Conservation (phyloP, 1,284 basidiomycete genomes). For the Malassezia psittaci region DNA sequence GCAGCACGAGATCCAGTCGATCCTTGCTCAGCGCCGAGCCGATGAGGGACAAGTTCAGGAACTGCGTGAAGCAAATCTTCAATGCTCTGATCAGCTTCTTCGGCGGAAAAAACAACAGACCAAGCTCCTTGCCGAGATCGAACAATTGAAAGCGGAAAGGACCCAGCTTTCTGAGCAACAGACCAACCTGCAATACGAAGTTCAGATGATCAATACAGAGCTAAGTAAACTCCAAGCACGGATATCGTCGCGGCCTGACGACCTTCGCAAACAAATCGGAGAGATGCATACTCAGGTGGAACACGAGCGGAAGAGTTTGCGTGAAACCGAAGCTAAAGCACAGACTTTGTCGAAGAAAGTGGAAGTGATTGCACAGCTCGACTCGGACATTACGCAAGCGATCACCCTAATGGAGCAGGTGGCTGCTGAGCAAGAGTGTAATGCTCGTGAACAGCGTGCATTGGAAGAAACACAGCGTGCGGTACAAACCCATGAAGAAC, state of each 20-base stretch:
- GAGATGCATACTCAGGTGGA: conserved; percentile 54
- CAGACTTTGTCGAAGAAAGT: conserved; percentile 27
- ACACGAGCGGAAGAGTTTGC: conserved; percentile 60
- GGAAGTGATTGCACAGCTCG: conserved; percentile 23
- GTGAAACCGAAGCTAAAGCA: conserved; percentile 65
- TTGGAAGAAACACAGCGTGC: conserved; percentile 18
- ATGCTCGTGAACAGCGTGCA: conserved; percentile 6
- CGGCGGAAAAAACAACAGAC: conserved; percentile 25
- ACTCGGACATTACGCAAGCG: conserved; percentile 19
- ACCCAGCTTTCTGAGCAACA: conserved; percentile 25
- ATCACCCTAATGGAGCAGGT: conserved; percentile 33
- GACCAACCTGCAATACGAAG: conserved; percentile 30
- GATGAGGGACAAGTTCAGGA: conserved; percentile 59
- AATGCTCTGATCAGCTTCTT: conserved; percentile 64
- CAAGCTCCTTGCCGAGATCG: conserved; percentile 26
- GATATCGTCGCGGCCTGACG: conserved; percentile 27
- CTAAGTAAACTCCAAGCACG: conserved; percentile 35
- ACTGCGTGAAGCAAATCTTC: conserved; percentile 64
- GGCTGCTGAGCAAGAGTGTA: conserved; percentile 24
- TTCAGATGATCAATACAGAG: conserved; percentile 27
- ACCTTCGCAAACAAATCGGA: conserved; percentile 25
- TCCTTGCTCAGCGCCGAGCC: conserved; percentile 48
- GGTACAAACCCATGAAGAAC: conserved; percentile 16
- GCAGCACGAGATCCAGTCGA: conserved; percentile 50
- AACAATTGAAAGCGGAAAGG: conserved; percentile 29